phyloP scores from a whole-genome alignment of 2,329 filamentous ascomycete genomes.

The Cladophialophora exuberans region DNA sequence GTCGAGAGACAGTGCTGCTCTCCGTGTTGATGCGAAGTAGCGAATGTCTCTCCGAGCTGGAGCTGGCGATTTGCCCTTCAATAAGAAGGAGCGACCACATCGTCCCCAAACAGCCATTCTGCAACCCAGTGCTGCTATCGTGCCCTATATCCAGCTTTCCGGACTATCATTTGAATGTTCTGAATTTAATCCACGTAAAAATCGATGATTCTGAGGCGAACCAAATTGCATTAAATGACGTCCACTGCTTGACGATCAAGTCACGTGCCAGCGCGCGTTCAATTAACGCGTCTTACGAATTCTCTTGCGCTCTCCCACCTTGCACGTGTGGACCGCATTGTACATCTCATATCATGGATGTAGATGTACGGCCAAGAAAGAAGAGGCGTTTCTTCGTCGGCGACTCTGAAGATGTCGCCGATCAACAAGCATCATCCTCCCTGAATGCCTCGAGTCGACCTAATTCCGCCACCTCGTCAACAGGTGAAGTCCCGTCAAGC shows the following conservation, averaged over 20 bases:
- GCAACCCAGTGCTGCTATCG: too few relatives aligned
- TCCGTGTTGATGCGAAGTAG: slow-evolving; percentile 24
- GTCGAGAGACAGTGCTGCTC: slow-evolving; percentile 26
- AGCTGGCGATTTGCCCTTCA: slow-evolving; percentile 3
- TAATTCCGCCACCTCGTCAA: slow-evolving; percentile 32
- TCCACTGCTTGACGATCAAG: slow-evolving; percentile 7
- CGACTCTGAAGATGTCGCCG: slow-evolving; percentile 41
- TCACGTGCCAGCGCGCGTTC: slow-evolving; percentile 1
- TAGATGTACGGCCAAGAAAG: slow-evolving; percentile 60
- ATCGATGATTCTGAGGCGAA: too few relatives aligned
- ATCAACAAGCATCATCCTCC: slow-evolving; percentile 33
- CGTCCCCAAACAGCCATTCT: not conserved
- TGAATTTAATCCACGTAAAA: not conserved
- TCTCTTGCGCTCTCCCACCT: not conserved
- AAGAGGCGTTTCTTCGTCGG: slow-evolving; percentile 67
- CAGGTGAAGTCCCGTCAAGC: slow-evolving; percentile 15
- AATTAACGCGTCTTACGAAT: slow-evolving; percentile 2
- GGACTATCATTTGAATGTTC: not conserved
- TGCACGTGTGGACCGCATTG: too few relatives aligned
- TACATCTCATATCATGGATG: slow-evolving; percentile 38
- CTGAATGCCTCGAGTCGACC: slow-evolving; percentile 36
- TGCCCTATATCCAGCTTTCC: too few relatives aligned
- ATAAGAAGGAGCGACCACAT: not conserved
- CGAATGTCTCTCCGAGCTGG: slow-evolving; percentile 17
- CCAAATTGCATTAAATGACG: slow-evolving; percentile 16